Conservation (phyloP, 2,329 filamentous ascomycete genomes). For the Macroventuria anomochaeta region DNA sequence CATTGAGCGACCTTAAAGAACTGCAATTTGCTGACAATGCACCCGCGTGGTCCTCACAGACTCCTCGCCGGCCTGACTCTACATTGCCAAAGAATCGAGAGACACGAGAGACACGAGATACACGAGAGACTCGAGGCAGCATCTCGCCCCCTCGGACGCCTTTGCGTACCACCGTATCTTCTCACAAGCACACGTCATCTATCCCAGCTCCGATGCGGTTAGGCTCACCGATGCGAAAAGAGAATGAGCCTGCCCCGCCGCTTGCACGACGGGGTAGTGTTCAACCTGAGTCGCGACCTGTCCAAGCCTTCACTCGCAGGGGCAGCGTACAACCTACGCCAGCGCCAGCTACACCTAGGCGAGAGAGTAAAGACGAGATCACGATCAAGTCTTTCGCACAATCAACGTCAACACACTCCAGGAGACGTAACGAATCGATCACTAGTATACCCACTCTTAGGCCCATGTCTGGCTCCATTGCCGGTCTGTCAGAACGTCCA, state of each 20-base stretch:
- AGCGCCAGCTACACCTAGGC: conserved; percentile 20
- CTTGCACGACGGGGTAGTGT: conserved; percentile 14
- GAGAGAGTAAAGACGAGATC: conserved; percentile 43
- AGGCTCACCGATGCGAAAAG: conserved; percentile 55
- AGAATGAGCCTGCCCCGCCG: conserved; percentile 49
- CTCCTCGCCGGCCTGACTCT: conserved; percentile 41
- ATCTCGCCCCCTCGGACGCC: conserved; percentile 44
- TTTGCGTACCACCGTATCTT: conserved; percentile 39
- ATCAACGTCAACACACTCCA: conserved; percentile 38
- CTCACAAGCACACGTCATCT: conserved; percentile 48
- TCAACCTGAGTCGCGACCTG: conserved; percentile 9
- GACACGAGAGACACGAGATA: conserved; percentile 7
- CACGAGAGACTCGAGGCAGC: conserved; percentile 24
- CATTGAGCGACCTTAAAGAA: conserved; percentile 81
- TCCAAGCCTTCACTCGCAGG: conserved; percentile 23
- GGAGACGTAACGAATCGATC: conserved; percentile 53
- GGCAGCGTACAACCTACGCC: conserved; percentile 35
- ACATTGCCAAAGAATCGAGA: conserved; percentile 25
- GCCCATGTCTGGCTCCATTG: conserved; percentile 45
- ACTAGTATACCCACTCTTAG: conserved; percentile 59
- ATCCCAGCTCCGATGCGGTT: conserved; percentile 51
- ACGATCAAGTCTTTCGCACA: conserved; percentile 47
- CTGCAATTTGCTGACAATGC: conserved; percentile 64
- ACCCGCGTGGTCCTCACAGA: conserved; percentile 49
- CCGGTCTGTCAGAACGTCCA: conserved; percentile 58